Evolutionary conservation across 2,329 filamentous ascomycete genomes (phyloP).

Genomic region (Verticillium isaacii): DNA sequence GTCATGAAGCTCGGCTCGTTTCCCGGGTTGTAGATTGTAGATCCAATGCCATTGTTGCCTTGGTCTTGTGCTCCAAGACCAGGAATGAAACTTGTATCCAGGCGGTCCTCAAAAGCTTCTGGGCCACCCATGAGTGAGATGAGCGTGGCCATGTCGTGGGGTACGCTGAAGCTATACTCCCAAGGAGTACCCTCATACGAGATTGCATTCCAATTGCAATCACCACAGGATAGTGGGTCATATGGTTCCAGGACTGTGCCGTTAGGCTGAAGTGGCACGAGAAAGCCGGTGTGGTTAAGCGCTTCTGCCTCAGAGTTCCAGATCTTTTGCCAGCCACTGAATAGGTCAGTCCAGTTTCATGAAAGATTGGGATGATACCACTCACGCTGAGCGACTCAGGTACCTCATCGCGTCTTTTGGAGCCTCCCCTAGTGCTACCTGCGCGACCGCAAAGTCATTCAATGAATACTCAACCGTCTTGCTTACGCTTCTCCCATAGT

Average conservation of each 20-base stretch:
- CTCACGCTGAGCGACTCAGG: conserved; percentile 38
- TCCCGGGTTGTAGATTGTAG: conserved; percentile 46
- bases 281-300: conserved; percentile 47
- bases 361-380: accelerated
- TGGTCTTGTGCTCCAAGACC: conserved; percentile 44
- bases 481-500: conserved; percentile 46
- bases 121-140: conserved; percentile 48
- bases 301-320: conserved; percentile 47
- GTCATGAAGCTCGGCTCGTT: conserved; percentile 53
- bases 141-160: conserved; percentile 52
- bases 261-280: conserved; percentile 46
- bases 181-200: conserved; percentile 43
- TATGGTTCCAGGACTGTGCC: conserved; percentile 36
- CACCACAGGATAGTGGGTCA: conserved; percentile 45
- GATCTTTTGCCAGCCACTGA: conserved; percentile 52
- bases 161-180: conserved; percentile 53
- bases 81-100: conserved; percentile 29
- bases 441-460: conserved; percentile 53
- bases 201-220: conserved; percentile 50
- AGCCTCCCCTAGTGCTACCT: conserved; percentile 48
- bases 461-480: conserved; percentile 52
- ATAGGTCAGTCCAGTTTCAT: accelerated
- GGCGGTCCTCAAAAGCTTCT: conserved; percentile 42
- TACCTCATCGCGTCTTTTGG: conserved; percentile 45
- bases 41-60: conserved; percentile 32